phyloP scores from a whole-genome alignment of 2,329 filamentous ascomycete species.

The Aspergillus calidoustus region DNA sequence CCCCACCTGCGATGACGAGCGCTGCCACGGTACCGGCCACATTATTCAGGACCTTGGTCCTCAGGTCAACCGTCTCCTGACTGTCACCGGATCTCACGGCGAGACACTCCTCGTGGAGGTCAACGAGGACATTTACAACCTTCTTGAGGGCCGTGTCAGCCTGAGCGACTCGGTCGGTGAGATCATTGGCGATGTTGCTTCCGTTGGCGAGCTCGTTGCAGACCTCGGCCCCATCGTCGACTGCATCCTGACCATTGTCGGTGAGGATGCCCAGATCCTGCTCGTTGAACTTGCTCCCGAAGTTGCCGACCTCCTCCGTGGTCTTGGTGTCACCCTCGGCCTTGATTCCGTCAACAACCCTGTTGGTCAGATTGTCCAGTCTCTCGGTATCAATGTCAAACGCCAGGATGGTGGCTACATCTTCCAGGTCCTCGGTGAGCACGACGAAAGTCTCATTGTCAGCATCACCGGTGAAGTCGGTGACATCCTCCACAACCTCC shows the following conservation, averaged over 20 bases:
- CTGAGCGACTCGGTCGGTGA: conserved; percentile 22
- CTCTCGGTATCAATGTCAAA: conserved; percentile 22
- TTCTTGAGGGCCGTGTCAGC: conserved; percentile 18
- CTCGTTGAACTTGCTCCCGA: conserved; percentile 30
- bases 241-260: conserved; percentile 31
- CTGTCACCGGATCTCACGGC: conserved; percentile 34
- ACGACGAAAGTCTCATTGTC: background rate
- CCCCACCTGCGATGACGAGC: conserved; percentile 18
- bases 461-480: background rate
- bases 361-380: conserved; percentile 32
- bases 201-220: conserved; percentile 25
- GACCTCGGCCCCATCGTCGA: conserved; percentile 26
- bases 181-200: conserved; percentile 20
- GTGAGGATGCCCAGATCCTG: conserved; percentile 26
- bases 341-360: conserved; percentile 30
- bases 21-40: conserved; percentile 32
- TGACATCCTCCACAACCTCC: background rate
- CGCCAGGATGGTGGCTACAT: conserved; percentile 13
- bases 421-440: background rate
- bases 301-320: conserved; percentile 24
- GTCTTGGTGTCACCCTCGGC: conserved; percentile 24
- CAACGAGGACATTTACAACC: conserved; percentile 23
- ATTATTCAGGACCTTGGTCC: conserved; percentile 38
- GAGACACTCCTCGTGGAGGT: conserved; percentile 29
- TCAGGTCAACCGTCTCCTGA: conserved; percentile 36